phyloP scores from a whole-genome alignment of 371 early-diverging fungal species.

The Parasitella parasitica region DNA sequence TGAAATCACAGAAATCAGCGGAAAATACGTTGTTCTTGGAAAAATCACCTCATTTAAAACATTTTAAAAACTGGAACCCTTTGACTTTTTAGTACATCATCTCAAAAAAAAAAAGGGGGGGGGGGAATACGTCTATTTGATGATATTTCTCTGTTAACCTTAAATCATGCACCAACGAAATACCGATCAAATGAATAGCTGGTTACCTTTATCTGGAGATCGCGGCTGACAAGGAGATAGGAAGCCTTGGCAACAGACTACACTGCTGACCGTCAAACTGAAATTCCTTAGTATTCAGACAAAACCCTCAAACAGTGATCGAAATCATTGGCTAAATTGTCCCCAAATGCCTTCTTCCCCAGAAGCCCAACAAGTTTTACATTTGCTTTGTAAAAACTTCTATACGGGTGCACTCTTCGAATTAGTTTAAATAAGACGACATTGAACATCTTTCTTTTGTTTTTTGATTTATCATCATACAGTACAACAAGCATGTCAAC shows the following conservation, averaged over 20 bases:
- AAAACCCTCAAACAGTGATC: no score
- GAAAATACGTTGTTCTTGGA: not conserved
- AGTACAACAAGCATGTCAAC: conserved; percentile 3
- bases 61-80: not conserved
- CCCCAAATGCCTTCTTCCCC: conserved; percentile 6
- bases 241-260: no score
- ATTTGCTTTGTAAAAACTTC: not conserved
- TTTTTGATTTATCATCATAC: not conserved
- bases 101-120: conserved; percentile 3
- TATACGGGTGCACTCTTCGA: not conserved
- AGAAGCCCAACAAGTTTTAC: conserved; percentile 14
- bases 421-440: not conserved
- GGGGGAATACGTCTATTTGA: not conserved
- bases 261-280: no score
- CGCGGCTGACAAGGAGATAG: not conserved
- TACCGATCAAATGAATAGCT: no score
- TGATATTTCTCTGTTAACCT: not conserved
- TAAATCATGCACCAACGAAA: no score
- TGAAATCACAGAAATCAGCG: not conserved
- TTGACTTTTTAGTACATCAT: not conserved
- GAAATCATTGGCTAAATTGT: conserved; percentile 2
- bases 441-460: not conserved
- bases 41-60: conserved; percentile 6
- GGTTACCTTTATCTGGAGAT: no score
- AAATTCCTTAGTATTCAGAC: not conserved